phyloP scores from a whole-genome alignment of 2,329 filamentous ascomycete species.

The Colletotrichum lini region DNA sequence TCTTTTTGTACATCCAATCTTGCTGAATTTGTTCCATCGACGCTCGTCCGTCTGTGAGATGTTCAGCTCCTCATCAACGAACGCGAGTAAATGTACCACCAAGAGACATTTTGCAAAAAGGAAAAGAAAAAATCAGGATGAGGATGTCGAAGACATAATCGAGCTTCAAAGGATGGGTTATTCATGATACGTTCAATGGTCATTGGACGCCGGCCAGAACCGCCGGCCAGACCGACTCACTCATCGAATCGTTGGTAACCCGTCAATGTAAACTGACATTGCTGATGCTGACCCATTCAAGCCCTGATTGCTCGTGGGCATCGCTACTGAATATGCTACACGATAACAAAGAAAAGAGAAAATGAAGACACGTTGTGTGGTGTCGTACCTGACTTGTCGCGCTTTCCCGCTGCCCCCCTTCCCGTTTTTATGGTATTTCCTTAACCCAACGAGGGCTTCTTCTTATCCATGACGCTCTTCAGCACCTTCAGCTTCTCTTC shows the following conservation, averaged over 20 bases:
- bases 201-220: too few relatives aligned
- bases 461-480: conserved; percentile 78
- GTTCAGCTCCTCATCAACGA: too few relatives aligned
- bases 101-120: too few relatives aligned
- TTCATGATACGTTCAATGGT: too few relatives aligned
- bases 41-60: too few relatives aligned
- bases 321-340: conserved; percentile 40
- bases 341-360: conserved; percentile 26
- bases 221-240: not conserved
- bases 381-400: conserved; percentile 36
- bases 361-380: conserved; percentile 39
- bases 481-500: conserved; percentile 86
- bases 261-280: not conserved
- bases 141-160: too few relatives aligned
- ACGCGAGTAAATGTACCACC: too few relatives aligned
- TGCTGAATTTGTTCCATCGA: too few relatives aligned
- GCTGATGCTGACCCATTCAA: conserved; percentile 33
- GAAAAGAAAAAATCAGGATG: too few relatives aligned
- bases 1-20: too few relatives aligned
- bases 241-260: not conserved
- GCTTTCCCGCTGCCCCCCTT: conserved; percentile 22
- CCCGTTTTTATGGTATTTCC: conserved; percentile 34
- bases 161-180: too few relatives aligned
- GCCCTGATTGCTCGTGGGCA: conserved; percentile 39
- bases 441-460: conserved; percentile 52